These are phyloP conservation scores for Syzygium oleosum DNA, from an alignment of 345 rosid species.

Conservation along the genomic window DNA sequence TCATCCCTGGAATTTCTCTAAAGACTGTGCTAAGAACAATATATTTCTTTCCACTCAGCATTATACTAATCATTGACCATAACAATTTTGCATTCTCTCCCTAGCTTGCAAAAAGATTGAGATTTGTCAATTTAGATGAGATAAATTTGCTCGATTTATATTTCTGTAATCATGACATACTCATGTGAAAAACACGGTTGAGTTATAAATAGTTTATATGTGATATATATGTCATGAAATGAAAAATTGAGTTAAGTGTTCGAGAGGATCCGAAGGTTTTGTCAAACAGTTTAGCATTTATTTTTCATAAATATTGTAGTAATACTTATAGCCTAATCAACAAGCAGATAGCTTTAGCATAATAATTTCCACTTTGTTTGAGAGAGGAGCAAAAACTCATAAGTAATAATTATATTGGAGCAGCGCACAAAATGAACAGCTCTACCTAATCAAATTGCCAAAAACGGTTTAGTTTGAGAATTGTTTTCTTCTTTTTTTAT, in stretches of 20 bases:
- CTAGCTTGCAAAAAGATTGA: not conserved
- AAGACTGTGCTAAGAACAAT: not conserved
- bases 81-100: not conserved
- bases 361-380: not conserved
- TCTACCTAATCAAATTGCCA: not conserved
- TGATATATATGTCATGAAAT: not conserved
- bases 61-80: not conserved
- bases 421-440: not conserved
- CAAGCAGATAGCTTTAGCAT: not conserved
- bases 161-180: not conserved
- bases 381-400: not conserved
- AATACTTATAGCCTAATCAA: not conserved
- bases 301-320: not conserved
- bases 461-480: not conserved
- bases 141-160: not conserved
- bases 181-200: not conserved
- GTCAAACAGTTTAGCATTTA: not conserved
- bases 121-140: not conserved
- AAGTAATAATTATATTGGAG: not conserved
- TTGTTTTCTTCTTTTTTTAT: not conserved
- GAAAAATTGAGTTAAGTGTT: not conserved
- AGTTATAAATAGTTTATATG: not conserved
- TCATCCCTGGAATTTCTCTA: not conserved
- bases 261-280: not conserved
- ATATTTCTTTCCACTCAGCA: not conserved